Evolutionary conservation across 495 filamentous ascomycete species (phyloP), one percentile per base, ranked within the genome.

Genomic region (Hypoxylon fuscum): DNA sequence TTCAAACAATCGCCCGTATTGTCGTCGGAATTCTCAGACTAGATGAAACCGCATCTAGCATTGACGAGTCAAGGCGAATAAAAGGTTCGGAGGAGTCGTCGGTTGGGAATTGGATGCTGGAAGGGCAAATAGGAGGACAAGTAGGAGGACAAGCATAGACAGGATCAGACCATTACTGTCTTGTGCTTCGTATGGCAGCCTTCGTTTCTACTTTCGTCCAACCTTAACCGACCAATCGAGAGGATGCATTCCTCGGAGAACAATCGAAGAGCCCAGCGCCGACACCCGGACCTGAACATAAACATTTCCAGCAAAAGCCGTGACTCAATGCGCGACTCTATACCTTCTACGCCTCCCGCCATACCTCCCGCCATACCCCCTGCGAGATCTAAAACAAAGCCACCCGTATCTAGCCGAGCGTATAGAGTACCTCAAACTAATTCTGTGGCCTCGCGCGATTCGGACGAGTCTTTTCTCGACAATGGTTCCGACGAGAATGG

Each of bases 181-280:
- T 61, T 57, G 51, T 57, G 53, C 32, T 61, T 46, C 50, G 55
- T 69, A 64, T 71, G 68, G 57, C 69, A 68, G 48, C 48, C 69
- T 55, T 53, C 57, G 35, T 62, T 55, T 64, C 59, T 57, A 50
- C 59, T 49, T 62, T 54, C 43, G 57, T 66, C 54, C 40, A 52
- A 56, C 55, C 31, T 45, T 10, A 54, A 12, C 37, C 52, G 44
- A 60, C 56, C 60, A 61, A 62, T 55, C 34, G 42, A 58, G 27
- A 29, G 51, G 53, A 74, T 74, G 72, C 66, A 74, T 47, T 63
- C 72, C 40, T 58, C 68, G 21, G 72, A 72, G 34, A 70, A 72
- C 47, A 59, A 41, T 53, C 69, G 69, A 70, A 52, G 65, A 25
- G 35, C 45, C 31, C 72, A 69, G 53, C 66, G 64, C 22, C 64